phyloP scores from a whole-genome alignment of 139 green algal genomes.

The Coelastrella sp. region DNA sequence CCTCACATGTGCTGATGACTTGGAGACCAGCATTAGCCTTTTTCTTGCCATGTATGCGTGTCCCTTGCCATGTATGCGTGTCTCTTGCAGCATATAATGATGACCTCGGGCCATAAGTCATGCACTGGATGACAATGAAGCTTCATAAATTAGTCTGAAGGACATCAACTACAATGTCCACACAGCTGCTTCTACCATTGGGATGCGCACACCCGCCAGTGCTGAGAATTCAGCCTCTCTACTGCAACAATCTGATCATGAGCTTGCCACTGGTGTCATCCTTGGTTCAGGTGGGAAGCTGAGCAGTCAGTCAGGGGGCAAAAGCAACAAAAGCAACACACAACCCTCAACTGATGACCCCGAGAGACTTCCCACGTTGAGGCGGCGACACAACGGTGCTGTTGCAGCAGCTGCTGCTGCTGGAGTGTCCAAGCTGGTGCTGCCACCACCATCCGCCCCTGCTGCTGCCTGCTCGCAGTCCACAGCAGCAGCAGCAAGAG shows the following conservation, averaged over 20 bases:
- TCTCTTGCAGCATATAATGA: too few species aligned
- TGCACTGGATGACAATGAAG: too few species aligned
- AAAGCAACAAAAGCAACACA: constrained; percentile 1
- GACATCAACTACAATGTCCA: too few species aligned
- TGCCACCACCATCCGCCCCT: neutral
- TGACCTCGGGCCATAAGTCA: too few species aligned
- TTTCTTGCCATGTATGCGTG: too few species aligned
- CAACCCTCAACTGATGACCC: constrained; percentile 41
- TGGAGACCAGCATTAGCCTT: too few species aligned
- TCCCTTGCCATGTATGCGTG: too few species aligned
- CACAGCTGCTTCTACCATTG: too few species aligned
- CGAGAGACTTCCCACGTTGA: constrained; percentile 4
- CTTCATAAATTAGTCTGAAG: too few species aligned
- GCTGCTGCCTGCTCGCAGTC: neutral
- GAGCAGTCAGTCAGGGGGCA: constrained; percentile 16
- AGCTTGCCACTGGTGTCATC: neutral
- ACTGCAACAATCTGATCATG: too few species aligned
- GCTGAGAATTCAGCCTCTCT: too few species aligned
- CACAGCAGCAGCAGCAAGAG: neutral
- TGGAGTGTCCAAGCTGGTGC: neutral
- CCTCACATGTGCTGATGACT: neutral
- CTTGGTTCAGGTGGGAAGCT: constrained; percentile 21
- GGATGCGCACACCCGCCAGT: too few species aligned
- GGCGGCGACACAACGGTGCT: neutral
- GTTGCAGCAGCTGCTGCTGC: neutral